Base-by-base conservation (phyloP, 1,284 basidiomycete genomes). In the Ganoderma boninense region DNA sequence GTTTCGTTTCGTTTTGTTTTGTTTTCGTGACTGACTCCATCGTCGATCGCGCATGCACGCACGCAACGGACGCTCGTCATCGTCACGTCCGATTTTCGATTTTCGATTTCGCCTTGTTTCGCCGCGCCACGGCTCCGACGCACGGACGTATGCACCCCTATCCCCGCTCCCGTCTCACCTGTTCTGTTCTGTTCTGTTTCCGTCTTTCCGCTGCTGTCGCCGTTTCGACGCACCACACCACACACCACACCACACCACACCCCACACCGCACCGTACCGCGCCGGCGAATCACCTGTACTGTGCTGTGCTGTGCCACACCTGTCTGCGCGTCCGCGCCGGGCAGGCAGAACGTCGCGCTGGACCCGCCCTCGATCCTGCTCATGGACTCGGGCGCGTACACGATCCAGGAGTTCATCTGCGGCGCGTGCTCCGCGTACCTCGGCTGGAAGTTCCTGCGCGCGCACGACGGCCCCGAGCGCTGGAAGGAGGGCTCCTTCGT, bases 311-410 rank as follows among this genome's bases (percentile, higher is more conserved):
- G 29, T 32, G 29, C 29, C 4, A 4, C 29, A 32, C 2, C 29
- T 32, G 29, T 32, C 4, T 32, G 29, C 29, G 29, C 2, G 4
- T 32, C 29, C 4, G 29, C 29, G 29, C 4, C 29, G 29, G 29
- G 5, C 73, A 79, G 77, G 16, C 66, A 67, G 43, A 78, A 78
- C 71, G 62, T 79, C 68, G 40, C 67, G n/a, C 73, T 77, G 38
- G 71, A 75, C 42, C 69, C 77, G n/a, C 77, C 78, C 23, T 75
- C 77, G 40, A 71, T 89, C 26, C 86, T 87, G 68, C 83, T 91
- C 52, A 90, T 91, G 89, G 83, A 83, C 59, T 88, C 89, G 14
- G 89, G 90, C 42, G 89, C 88, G 26, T 88, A 91, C 75, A 89
- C 88, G 18, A 86, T 90, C 80, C 85, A 87, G 76, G 86, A 89